Evolutionary conservation across 495 filamentous ascomycete genomes (phyloP).

Genomic region (Thozetella sp.): DNA sequence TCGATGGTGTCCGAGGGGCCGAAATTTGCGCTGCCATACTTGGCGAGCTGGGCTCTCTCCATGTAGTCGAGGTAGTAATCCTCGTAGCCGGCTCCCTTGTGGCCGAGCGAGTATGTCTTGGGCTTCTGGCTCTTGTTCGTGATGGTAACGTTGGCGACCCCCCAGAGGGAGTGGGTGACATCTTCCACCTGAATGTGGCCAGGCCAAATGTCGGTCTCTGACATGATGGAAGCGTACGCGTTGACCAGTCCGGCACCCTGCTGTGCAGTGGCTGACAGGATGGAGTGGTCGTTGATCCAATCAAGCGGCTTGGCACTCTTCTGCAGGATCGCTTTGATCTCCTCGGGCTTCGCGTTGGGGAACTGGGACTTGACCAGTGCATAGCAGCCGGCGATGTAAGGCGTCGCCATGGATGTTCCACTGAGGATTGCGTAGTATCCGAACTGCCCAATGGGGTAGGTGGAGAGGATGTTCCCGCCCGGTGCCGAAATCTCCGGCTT

Average conservation of each 20-base stretch:
- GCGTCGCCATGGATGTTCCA: constrained; percentile 26
- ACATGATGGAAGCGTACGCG: constrained; percentile 25
- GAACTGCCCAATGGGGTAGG: constrained; percentile 16
- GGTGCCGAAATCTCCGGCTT: constrained; percentile 22
- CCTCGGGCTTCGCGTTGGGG: constrained; percentile 11
- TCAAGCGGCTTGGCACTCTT: constrained; percentile 17
- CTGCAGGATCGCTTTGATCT: constrained; percentile 23
- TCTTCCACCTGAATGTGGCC: background rate
- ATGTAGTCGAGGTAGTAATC: constrained; percentile 1
- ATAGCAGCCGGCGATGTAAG: constrained; percentile 23
- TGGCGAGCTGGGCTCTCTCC: constrained; percentile 18
- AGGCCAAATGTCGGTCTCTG: constrained; percentile 6
- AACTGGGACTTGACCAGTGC: constrained; percentile 27
- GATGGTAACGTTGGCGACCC: background rate
- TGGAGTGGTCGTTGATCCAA: constrained; percentile 6
- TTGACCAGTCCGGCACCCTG: constrained; percentile 31
- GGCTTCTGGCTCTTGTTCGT: constrained; percentile 1
- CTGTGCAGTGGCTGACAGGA: constrained; percentile 18
- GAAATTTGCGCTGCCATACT: constrained; percentile 23
- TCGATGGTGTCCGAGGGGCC: constrained; percentile 10
- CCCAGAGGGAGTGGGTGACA: background rate
- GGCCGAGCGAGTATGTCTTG: constrained; percentile 1
- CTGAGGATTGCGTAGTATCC: constrained; percentile 20
- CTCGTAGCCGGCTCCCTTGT: background rate
- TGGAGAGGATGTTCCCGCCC: constrained; percentile 19